These are phyloP conservation scores for Helotiales sp. DNA, from an alignment of 2,329 filamentous ascomycete species.

Conservation along the genomic window DNA sequence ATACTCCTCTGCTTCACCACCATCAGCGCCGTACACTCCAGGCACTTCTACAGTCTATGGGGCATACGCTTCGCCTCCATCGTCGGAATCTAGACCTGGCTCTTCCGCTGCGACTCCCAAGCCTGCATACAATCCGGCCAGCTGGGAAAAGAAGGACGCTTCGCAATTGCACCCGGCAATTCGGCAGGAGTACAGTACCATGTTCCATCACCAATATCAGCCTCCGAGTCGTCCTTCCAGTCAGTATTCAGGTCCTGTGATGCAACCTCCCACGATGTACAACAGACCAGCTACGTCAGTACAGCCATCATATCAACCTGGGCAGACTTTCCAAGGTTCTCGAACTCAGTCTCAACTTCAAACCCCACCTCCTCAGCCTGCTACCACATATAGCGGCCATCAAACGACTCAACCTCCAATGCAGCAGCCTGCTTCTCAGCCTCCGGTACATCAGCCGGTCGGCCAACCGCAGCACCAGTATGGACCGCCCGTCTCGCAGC, in stretches of 20 bases:
- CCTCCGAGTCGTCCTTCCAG: constrained; percentile 10
- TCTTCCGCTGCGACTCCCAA: neutral
- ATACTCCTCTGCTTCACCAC: constrained; percentile 13
- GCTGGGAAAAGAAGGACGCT: constrained; percentile 30
- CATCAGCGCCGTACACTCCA: constrained; percentile 7
- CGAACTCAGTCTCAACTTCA: constrained; percentile 6
- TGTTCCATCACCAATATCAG: constrained; percentile 28
- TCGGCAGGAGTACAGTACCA: constrained; percentile 34
- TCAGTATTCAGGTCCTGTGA: constrained; percentile 17
- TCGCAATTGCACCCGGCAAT: constrained; percentile 40
- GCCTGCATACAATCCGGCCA: constrained; percentile 13
- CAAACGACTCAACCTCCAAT: neutral
- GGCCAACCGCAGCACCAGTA: neutral
- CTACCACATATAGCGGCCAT: neutral
- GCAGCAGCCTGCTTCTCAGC: neutral
- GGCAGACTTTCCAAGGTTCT: neutral
- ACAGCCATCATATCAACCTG: constrained; percentile 14
- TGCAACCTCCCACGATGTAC: constrained; percentile 26
- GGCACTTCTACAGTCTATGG: constrained; percentile 10
- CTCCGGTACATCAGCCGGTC: neutral
- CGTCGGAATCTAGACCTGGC: constrained; percentile 1
- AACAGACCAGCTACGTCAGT: constrained; percentile 13
- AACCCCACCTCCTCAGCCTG: neutral
- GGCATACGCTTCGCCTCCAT: constrained; percentile 6
- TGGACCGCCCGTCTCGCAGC: neutral